phyloP scores from a whole-genome alignment of 352 stramenopile species.

The Elongisporangium senticosum region DNA sequence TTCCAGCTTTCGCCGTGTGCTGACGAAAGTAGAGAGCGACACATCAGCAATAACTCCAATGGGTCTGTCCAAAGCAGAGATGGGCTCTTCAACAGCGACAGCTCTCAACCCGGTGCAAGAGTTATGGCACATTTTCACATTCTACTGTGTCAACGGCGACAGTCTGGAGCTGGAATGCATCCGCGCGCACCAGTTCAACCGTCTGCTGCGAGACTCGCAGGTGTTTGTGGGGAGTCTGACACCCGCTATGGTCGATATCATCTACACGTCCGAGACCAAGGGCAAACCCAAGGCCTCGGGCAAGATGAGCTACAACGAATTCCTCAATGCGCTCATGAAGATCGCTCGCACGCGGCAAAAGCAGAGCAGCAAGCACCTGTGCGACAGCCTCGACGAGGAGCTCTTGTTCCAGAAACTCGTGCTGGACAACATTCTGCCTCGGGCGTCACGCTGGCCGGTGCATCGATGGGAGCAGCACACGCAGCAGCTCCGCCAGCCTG shows the following conservation, averaged over 20 bases:
- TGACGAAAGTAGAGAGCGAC: not conserved
- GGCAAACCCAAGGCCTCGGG: conserved; percentile 46
- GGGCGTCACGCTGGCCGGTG: conserved; percentile 50
- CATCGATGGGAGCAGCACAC: conserved; percentile 47
- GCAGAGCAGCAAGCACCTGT: conserved; percentile 21
- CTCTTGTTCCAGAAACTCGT: conserved; percentile 50
- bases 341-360: conserved; percentile 37
- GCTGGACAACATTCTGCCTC: conserved; percentile 50
- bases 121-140: conserved; percentile 77
- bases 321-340: conserved; percentile 71
- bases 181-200: conserved; percentile 70
- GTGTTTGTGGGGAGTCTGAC: conserved; percentile 49
- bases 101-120: conserved; percentile 39
- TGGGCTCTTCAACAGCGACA: conserved; percentile 4
- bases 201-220: conserved; percentile 50
- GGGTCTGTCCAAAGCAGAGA: conserved; percentile 11
- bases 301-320: conserved; percentile 78
- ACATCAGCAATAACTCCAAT: not conserved
- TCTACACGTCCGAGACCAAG: conserved; percentile 77
- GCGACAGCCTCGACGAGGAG: conserved; percentile 43
- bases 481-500: conserved; percentile 29
- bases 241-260: conserved; percentile 67
- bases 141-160: conserved; percentile 77
- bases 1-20: not conserved
- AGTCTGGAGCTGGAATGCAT: conserved; percentile 68